Conservation (phyloP, 345 rosid species). For the Salix exigua region DNA sequence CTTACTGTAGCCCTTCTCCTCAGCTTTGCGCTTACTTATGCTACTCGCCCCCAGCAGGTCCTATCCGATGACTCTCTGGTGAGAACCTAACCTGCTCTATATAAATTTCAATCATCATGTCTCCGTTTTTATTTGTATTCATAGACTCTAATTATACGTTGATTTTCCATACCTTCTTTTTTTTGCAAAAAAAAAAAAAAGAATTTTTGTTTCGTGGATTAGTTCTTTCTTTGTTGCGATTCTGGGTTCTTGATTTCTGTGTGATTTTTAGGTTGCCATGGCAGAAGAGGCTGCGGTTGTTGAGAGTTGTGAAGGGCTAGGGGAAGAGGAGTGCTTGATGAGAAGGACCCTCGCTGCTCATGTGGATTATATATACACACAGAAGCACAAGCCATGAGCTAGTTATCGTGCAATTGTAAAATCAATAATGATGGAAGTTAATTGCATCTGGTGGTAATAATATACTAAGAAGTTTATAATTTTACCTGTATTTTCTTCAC, state of each 20-base stretch:
- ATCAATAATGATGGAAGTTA: not conserved
- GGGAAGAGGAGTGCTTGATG: slow-evolving; percentile 11
- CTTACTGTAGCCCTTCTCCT: slow-evolving; percentile 22
- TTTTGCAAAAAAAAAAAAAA: not conserved
- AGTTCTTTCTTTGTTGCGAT: not conserved
- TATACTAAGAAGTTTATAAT: not conserved
- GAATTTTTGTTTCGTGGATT: not conserved
- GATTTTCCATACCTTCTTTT: not conserved
- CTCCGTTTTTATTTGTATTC: not conserved
- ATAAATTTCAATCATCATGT: no score
- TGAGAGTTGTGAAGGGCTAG: not conserved
- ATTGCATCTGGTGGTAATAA: not conserved
- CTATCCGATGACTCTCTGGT: not conserved
- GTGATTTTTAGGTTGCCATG: slow-evolving; percentile 13
- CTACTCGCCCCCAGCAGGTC: slow-evolving; percentile 16
- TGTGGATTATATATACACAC: slow-evolving; percentile 21
- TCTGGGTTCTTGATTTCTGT: not conserved
- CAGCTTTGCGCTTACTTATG: slow-evolving; percentile 11
- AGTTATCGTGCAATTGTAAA: not conserved
- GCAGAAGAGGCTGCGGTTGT: slow-evolving; percentile 7
- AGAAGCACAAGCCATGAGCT: slow-evolving; percentile 3
- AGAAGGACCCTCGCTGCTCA: slow-evolving; percentile 14
- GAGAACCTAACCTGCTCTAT: not conserved
- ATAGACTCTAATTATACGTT: not conserved
- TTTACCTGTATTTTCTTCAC: not conserved